Percentiles rank a stretch among this genome's conserved stretches.
These are phyloP conservation scores for Vigna trinervia DNA, from an alignment of 306 rosid species.

Conservation along the genomic window DNA sequence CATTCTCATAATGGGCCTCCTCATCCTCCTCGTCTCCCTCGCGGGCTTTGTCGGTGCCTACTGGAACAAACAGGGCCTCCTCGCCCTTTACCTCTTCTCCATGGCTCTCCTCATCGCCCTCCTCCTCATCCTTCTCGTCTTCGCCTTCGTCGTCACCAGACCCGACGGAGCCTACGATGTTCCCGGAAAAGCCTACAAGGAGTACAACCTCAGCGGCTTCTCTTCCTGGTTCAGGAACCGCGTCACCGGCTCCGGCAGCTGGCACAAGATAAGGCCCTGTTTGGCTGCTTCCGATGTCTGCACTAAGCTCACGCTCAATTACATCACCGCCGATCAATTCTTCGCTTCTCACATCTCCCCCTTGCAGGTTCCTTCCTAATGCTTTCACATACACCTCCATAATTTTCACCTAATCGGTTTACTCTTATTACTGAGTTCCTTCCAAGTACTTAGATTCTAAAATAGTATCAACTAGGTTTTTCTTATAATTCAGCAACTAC, in stretches of 20 bases:
- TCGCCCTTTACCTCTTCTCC: conserved; percentile 79
- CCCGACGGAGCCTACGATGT: conserved; percentile 66
- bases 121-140: conserved; percentile 69
- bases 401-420: no score
- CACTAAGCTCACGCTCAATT: conserved; percentile 54
- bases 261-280: conserved; percentile 75
- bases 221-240: conserved; percentile 74
- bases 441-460: no score
- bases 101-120: conserved; percentile 79
- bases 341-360: conserved; percentile 74
- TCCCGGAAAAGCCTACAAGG: conserved; percentile 61
- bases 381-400: no score
- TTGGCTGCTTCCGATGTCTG: conserved; percentile 80
- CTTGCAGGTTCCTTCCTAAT: conserved; percentile 60
- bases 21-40: conserved; percentile 71
- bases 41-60: conserved; percentile 90
- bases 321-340: conserved; percentile 66
- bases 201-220: conserved; percentile 64
- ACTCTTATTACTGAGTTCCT: no score
- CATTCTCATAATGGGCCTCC: conserved; percentile 67
- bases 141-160: conserved; percentile 75
- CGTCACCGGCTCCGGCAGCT: conserved; percentile 56
- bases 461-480: no score
- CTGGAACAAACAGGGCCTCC: conserved; percentile 73
- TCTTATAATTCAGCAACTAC: no score